Evolutionary conservation across 768 basidiomycete species (phyloP), one percentile per base, ranked within the genome.

Genomic region (Hygrophoropsis aurantiaca): DNA sequence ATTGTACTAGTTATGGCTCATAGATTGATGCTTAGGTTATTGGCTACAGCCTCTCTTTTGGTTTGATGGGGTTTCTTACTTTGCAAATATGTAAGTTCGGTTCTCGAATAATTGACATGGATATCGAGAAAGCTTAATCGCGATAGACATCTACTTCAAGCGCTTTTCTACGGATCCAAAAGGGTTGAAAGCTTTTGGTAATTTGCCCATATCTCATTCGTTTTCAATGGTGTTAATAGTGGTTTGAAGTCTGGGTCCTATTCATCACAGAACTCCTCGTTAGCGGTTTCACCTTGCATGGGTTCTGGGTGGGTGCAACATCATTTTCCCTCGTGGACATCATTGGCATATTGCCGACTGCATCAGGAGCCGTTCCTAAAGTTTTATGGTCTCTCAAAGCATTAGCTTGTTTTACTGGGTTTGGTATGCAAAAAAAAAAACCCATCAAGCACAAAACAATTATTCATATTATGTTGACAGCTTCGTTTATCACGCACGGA

Each of bases 121-220:
- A 7, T 13, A 7, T 7, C 27, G 13, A 30, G n/a, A n/a, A n/a
- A n/a, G n/a, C n/a, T n/a, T n/a, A n/a, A n/a, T n/a, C n/a, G n/a
- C n/a, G n/a, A n/a, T n/a, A n/a, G 58, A 50, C 30, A 43, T 61
- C 16, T 59, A 59, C 33, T 55, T 55, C 27, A 41, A 43, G 15
- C 44, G 23, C 37, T 59, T 59, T 11, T 2, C 43, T 16, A 44
- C 53, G 10, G 57, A 60, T 15, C 18, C 7, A 15, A 49, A 2
- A 50, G 13, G 23, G 33, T 45, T 44, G n/a, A 60, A 56, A 45
- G 39, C 25, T 24, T 15, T 57, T 16, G 60, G 59, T 60, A 35
- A 38, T 9, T 6, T 16, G 16, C 20, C 16, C 11, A 8, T n/a
- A 8, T 25, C 27, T 24, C n/a, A 16, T 5, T 19, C 27, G 8